Evolutionary conservation across 2,329 filamentous ascomycete genomes (phyloP), one percentile per base, ranked within the genome.

Genomic region (Cryphonectria carpinicola): DNA sequence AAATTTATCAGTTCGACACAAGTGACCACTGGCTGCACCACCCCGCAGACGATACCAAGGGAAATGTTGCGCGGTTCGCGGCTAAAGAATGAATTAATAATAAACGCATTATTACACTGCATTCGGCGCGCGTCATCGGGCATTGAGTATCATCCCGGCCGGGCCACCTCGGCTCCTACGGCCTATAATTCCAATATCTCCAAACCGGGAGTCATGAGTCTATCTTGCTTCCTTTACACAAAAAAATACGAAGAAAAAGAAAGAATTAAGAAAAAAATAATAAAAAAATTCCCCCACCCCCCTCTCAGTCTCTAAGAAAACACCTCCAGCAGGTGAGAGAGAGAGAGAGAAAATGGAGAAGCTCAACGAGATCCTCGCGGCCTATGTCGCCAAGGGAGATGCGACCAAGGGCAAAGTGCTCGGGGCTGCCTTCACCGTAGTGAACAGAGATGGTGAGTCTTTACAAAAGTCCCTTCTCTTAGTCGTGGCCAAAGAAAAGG

Each of bases 371-470:
- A 76, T 79, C 65, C 76, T 80, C 8, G 41, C 72, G 22, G 70
- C 69, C 10, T 70, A 77, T 46, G 71, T 75, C 49, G 74, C 75
- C 13, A 60, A 74, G 5, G 75, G 73, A n/a, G 66, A 70, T 8
- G 65, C 75, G 10, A 79, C 77, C n/a, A 77, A 74, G 28, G 74
- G 76, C 70, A 78, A 77, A 68, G 64, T 80, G 37, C 75, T 77
- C 37, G 78, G 77, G 3, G 78, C 76, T 5, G 70, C 76, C 4
- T 78, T 79, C 60, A 65, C 76, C 3, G 75, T 79, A 19, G 74
- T 76, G 1, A 74, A 73, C 65, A 76, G 75, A 67, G 70, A 77
- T 72, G 75, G 77, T 76, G 66, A 66, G 65, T 25, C 10, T n/a
- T n/a, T 6, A n/a, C 1, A n/a, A 7, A 2, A 14, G 17, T 2